Base-by-base conservation (phyloP, 768 basidiomycete species). In the Amanita exitialis region DNA sequence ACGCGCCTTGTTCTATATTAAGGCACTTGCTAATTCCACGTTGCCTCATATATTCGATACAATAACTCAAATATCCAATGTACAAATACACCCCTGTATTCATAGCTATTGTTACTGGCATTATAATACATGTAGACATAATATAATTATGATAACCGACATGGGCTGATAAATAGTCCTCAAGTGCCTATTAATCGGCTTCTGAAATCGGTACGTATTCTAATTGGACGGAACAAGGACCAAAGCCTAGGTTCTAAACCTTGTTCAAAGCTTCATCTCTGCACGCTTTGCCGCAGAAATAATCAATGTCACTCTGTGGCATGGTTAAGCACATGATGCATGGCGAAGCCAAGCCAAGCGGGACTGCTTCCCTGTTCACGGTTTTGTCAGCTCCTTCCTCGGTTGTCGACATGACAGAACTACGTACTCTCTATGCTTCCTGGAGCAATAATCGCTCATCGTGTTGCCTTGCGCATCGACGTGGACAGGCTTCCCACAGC, bases 291-390 rank as follows among this genome's bases (percentile, higher is more conserved):
- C 77, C 71, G 57, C 82, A 84, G 61, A 84, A 84, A 61, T 83
- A 81, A 65, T 84, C 80, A 4, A 61, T 66, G 35, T 71, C 71
- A 51, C 75, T 74, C 61, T 84, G 82, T 18, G 82, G 82, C 53
- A 76, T 66, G 37, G 65, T 68, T 57, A 79, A 63, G 57, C 82
- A 85, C 79, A 83, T 78, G 57, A 85, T 82, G 55, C 82, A 83
- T 8, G 76, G 72, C 12, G 68, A 59, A 30, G 66, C 75, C 30
- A 81, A 56, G 25, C 80, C 78, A 15, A 71, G 64, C 13, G 61
- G 64, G 10, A 83, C 80, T 0, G 80, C 80, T 58, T 83, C 79
- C 63, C 82, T 83, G 53, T 45, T 35, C 49, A 34, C 6, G 57
- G n/a, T n/a, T 37, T 35, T 28, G 28, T 49, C 9, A 45, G 18